Percentiles rank a stretch among this genome's conserved stretches.
These are phyloP conservation scores for Microthlaspi erraticum DNA, from an alignment of 345 rosid genomes.

Conservation along the genomic window DNA sequence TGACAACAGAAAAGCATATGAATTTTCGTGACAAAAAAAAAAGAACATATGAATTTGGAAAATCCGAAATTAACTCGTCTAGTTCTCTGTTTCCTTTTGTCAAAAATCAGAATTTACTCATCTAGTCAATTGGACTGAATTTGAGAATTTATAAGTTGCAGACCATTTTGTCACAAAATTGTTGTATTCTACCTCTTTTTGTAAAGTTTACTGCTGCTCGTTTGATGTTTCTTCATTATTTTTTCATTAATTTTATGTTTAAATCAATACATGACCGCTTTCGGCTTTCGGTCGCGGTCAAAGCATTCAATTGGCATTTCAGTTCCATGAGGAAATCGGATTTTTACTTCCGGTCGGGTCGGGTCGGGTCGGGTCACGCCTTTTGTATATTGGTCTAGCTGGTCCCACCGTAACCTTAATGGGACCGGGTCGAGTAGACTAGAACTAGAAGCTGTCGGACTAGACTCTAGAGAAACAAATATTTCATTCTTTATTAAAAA, in stretches of 20 bases:
- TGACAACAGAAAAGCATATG: too few relatives aligned
- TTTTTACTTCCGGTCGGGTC: not conserved
- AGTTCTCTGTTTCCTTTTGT: not conserved
- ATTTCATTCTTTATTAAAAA: not conserved
- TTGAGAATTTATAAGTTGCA: not conserved
- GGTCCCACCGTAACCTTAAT: slow-evolving; percentile 7
- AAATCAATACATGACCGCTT: not conserved
- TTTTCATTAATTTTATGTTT: not conserved
- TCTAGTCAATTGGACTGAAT: not conserved
- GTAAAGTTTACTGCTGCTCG: not conserved
- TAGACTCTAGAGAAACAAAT: slow-evolving; percentile 5
- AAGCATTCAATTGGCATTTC: slow-evolving; percentile 7
- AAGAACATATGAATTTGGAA: not conserved
- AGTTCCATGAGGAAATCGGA: not conserved
- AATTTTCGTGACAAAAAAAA: too few relatives aligned
- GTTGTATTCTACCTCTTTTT: not conserved
- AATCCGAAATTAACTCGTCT: not conserved
- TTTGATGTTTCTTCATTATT: not conserved
- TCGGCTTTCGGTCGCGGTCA: slow-evolving; percentile 14
- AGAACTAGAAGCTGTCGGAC: slow-evolving; percentile 23
- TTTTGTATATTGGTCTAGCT: slow-evolving; percentile 18
- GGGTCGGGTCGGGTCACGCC: slow-evolving; percentile 12
- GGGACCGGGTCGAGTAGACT: slow-evolving; percentile 9
- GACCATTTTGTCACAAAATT: not conserved
- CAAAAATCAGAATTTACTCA: not conserved